Evolutionary conservation across 164 flowering plant species (phyloP), one percentile per base, ranked within the genome.

Genomic region (Macadamia tetraphylla): DNA sequence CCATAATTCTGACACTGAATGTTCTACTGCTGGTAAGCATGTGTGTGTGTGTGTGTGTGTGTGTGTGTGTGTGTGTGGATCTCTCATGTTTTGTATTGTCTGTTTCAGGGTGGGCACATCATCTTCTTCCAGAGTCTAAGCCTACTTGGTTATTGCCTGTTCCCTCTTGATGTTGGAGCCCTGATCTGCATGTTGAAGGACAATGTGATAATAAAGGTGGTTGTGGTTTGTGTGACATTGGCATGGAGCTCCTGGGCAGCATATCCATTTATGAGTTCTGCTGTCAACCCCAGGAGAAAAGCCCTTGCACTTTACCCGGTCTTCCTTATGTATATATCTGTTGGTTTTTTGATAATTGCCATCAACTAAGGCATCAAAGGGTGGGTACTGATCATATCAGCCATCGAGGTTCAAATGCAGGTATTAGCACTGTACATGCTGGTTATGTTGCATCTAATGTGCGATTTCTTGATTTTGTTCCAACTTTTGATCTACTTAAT

Each of bases 211-310:
- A 2, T 94, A 55, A 94, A 91, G 80, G 60, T 89, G 62, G 61
- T 90, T 15, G 92, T 91, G 66, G 96, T 91, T 58, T 75, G 82
- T 44, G 83, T 94, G 60, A 86, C 98, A n/a, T 69, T 94, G 80
- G 96, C 92, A 9, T 94, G 98, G 98, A 94, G 98, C 78, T 91
- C 91, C 1, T 94, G 98, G 98, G 94, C 98, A 53, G 98, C 98
- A 29, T 94, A 94, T 73, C 98, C 98, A 9, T 94, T 94, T 85
- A 91, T 94, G 97, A 94, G 98, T 74, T 83, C 92, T 29, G 98
- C 98, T n/a, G 98, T 94, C 58, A 83, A 82, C 70, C 98, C 98
- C 9, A 81, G 94, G 66, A 86, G 98, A 79, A 94, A 94, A 84
- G 98, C 98, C 43, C 94, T 94, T 30, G 98, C 97, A 0, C 90